Percentiles rank a stretch among this genome's conserved stretches.
Evolutionary conservation across 2,329 filamentous ascomycete species (phyloP).

Genomic region (Dryadomyces quercus-mongolicae): DNA sequence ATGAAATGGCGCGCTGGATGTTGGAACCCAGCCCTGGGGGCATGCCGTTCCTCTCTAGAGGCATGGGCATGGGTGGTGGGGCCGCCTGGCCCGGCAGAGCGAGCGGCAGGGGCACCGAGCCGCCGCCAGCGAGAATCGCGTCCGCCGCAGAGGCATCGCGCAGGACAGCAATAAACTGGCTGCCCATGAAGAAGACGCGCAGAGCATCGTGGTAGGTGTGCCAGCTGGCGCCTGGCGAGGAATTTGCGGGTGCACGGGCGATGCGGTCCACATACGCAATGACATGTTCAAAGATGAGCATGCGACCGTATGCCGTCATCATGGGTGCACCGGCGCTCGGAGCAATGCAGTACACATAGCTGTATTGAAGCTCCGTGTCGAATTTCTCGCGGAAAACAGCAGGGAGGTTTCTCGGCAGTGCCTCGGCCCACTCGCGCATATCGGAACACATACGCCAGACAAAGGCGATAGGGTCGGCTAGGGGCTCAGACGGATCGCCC

Average conservation of each 20-base stretch:
- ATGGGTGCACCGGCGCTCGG: slow-evolving; percentile 63
- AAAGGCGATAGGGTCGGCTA: slow-evolving; percentile 56
- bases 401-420: slow-evolving; percentile 55
- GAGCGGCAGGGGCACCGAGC: slow-evolving; percentile 29
- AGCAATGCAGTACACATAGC: slow-evolving; percentile 79
- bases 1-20: slow-evolving; percentile 41
- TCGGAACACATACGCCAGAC: slow-evolving; percentile 65
- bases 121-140: slow-evolving; percentile 36
- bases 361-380: slow-evolving; percentile 79
- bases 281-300: slow-evolving; percentile 75
- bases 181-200: slow-evolving; percentile 65
- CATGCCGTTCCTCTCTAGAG: slow-evolving; percentile 18
- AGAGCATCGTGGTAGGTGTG: slow-evolving; percentile 83
- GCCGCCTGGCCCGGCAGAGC: slow-evolving; percentile 32
- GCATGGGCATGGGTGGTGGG: slow-evolving; percentile 35
- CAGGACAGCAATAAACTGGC: slow-evolving; percentile 50
- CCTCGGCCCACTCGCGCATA: slow-evolving; percentile 71
- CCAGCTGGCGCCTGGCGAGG: slow-evolving; percentile 48
- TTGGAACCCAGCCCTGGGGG: slow-evolving; percentile 23
- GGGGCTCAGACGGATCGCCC: slow-evolving; percentile 51
- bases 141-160: slow-evolving; percentile 37
- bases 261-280: slow-evolving; percentile 72
- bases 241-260: slow-evolving; percentile 47
- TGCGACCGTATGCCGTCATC: slow-evolving; percentile 64
- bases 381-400: slow-evolving; percentile 62